These are phyloP conservation scores for Pichia manshurica DNA, from an alignment of 805 yeast genomes.

Conservation along the genomic window DNA sequence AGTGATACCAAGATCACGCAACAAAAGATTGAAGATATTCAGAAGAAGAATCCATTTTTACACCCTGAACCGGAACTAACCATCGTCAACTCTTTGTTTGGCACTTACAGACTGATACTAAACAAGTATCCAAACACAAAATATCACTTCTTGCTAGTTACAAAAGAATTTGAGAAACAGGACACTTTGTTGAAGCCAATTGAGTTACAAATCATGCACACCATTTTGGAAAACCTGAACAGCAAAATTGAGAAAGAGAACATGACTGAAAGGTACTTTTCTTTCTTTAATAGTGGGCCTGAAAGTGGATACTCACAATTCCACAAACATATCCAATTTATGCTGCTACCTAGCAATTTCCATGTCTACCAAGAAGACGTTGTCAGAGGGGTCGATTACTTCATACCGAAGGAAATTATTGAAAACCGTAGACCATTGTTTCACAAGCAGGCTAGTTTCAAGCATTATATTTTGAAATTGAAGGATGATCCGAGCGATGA, in stretches of 20 bases:
- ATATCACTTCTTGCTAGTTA: constrained; percentile 72
- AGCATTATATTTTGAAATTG: constrained; percentile 74
- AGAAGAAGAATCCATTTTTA: constrained; percentile 63
- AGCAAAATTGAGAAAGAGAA: constrained; percentile 17
- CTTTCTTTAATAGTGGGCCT: constrained; percentile 85
- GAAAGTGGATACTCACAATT: constrained; percentile 91
- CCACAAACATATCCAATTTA: constrained; percentile 87
- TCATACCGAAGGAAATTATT: constrained; percentile 44
- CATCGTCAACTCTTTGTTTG: constrained; percentile 46
- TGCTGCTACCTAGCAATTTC: constrained; percentile 60
- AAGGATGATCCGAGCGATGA: constrained; percentile 33
- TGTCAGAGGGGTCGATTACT: constrained; percentile 41
- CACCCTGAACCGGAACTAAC: constrained; percentile 74
- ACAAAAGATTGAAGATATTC: constrained; percentile 28
- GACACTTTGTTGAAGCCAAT: constrained; percentile 60
- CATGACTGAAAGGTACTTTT: constrained; percentile 45
- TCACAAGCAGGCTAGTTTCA: constrained; percentile 60
- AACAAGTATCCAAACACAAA: constrained; percentile 85
- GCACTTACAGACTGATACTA: constrained; percentile 57
- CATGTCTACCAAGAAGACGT: constrained; percentile 50
- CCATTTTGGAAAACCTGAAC: constrained; percentile 48
- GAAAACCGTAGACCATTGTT: constrained; percentile 51
- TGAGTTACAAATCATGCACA: constrained; percentile 60
- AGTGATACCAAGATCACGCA: constrained; percentile 16
- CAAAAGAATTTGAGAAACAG: constrained; percentile 70